These are phyloP conservation scores for Aspergillus avenaceus DNA, from an alignment of 495 filamentous ascomycete species.

Conservation along the genomic window DNA sequence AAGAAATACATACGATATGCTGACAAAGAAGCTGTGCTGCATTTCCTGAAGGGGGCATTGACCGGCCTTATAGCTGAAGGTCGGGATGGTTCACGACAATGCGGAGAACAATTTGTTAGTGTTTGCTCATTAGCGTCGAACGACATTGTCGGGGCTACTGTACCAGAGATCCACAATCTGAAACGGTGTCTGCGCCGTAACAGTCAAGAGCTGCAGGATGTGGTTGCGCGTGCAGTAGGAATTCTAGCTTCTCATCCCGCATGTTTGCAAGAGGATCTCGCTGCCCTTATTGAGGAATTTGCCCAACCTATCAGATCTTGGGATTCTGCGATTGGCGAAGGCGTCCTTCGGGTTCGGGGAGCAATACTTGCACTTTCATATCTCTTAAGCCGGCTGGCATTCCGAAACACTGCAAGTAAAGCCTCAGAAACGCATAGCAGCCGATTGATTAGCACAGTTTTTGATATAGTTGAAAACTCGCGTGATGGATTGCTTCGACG, in stretches of 20 bases:
- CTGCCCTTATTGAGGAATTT: conserved; percentile 37
- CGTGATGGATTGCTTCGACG: conserved; percentile 55
- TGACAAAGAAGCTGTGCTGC: conserved; percentile 25
- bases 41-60: conserved; percentile 53
- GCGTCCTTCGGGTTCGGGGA: conserved; percentile 57
- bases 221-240: conserved; percentile 69
- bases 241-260: conserved; percentile 67
- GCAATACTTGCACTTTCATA: conserved; percentile 54
- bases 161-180: conserved; percentile 45
- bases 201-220: conserved; percentile 56
- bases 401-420: conserved; percentile 34
- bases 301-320: conserved; percentile 40
- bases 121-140: conserved; percentile 61
- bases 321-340: conserved; percentile 56
- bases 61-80: conserved; percentile 53
- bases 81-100: conserved; percentile 46
- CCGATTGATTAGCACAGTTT: conserved; percentile 34
- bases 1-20: conserved; percentile 42
- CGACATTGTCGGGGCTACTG: conserved; percentile 45
- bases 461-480: conserved; percentile 45
- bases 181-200: conserved; percentile 62
- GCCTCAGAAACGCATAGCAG: conserved; percentile 30
- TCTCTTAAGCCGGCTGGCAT: conserved; percentile 55
- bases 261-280: conserved; percentile 30
- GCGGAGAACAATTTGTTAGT: conserved; percentile 59